A percentile compares a stretch with the other conserved stretches of the same genome.
These are phyloP conservation scores for Triangularia setosa DNA, from an alignment of 2,329 filamentous ascomycete genomes.

Conservation along the genomic window DNA sequence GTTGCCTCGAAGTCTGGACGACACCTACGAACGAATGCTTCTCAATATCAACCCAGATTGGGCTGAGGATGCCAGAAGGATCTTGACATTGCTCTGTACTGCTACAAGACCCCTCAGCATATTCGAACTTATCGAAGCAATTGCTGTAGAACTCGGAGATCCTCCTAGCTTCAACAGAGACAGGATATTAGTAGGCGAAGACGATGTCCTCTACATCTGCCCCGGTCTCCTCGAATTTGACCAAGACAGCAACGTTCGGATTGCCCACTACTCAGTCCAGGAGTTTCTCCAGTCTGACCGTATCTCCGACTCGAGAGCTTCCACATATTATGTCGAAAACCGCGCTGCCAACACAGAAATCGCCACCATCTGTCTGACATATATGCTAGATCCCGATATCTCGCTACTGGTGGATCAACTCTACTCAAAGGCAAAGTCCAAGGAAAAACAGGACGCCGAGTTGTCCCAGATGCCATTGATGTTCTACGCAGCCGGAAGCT, in stretches of 20 bases:
- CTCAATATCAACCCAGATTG: slow-evolving; percentile 16
- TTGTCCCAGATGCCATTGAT: background rate
- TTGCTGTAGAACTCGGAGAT: slow-evolving; percentile 19
- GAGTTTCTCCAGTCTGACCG: slow-evolving; percentile 18
- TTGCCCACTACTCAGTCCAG: slow-evolving; percentile 19
- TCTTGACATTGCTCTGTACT: slow-evolving; percentile 15
- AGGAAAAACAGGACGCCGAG: background rate
- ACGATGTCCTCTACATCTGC: slow-evolving; percentile 17
- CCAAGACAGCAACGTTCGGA: slow-evolving; percentile 6
- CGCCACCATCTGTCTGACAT: slow-evolving; percentile 16
- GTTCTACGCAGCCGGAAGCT: background rate
- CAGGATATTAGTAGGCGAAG: slow-evolving; percentile 5
- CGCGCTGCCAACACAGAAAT: slow-evolving; percentile 13
- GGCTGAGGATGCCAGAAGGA: slow-evolving; percentile 11
- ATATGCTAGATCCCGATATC: slow-evolving; percentile 9
- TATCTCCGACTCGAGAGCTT: background rate
- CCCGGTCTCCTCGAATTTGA: slow-evolving; percentile 17
- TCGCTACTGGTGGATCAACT: background rate
- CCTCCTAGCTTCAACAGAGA: slow-evolving; percentile 15
- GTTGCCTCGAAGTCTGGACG: slow-evolving; percentile 32
- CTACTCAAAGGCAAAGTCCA: background rate
- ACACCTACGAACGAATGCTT: slow-evolving; percentile 24
- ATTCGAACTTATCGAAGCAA: slow-evolving; percentile 17
- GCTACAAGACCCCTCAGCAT: slow-evolving; percentile 12
- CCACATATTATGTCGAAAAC: slow-evolving; percentile 7